Evolutionary conservation across 805 yeast species (phyloP).

Genomic region (Cyberlindnera sargentensis): DNA sequence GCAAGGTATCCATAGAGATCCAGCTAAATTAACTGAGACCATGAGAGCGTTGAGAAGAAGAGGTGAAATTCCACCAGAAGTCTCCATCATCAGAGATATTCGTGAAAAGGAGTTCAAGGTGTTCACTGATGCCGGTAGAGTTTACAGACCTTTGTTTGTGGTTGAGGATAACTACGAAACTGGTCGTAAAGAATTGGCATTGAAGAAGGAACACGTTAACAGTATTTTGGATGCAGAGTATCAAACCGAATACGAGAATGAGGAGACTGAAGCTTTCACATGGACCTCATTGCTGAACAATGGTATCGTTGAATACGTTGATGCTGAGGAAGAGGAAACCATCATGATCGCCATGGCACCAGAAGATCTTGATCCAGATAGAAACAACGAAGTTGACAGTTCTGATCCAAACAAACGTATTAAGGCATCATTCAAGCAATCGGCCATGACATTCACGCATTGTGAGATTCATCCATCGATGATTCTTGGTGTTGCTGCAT

Average conservation of each 20-base stretch:
- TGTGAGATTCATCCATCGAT: conserved; percentile 98
- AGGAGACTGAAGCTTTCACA: conserved; percentile 41
- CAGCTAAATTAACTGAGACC: conserved; percentile 84
- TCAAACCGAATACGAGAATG: conserved; percentile 26
- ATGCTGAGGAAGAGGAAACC: conserved; percentile 98
- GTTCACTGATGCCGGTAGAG: conserved; percentile 98
- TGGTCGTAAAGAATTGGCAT: conserved; percentile 59
- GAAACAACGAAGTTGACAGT: conserved; percentile 31
- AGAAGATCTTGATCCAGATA: conserved; percentile 78
- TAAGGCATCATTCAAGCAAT: conserved; percentile 55
- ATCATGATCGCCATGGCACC: conserved; percentile 98
- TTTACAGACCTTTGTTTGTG: conserved; percentile 90
- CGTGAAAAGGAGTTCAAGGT: conserved; percentile 94
- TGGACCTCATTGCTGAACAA: conserved; percentile 80
- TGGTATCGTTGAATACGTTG: conserved; percentile 93
- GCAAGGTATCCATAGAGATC: conserved; percentile 98
- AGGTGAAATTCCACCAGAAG: conserved; percentile 95
- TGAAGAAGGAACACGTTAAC: conserved; percentile 78
- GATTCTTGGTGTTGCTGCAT: conserved; percentile 98
- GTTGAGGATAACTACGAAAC: conserved; percentile 80
- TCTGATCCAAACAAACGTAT: conserved; percentile 66
- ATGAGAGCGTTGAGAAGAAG: conserved; percentile 87
- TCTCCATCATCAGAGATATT: conserved; percentile 92
- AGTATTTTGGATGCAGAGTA: conserved; percentile 54
- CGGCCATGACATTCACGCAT: conserved; percentile 86